Evolutionary conservation across 2,329 filamentous ascomycete genomes (phyloP), one percentile per base, ranked within the genome.

Genomic region (Penicillium hordei): DNA sequence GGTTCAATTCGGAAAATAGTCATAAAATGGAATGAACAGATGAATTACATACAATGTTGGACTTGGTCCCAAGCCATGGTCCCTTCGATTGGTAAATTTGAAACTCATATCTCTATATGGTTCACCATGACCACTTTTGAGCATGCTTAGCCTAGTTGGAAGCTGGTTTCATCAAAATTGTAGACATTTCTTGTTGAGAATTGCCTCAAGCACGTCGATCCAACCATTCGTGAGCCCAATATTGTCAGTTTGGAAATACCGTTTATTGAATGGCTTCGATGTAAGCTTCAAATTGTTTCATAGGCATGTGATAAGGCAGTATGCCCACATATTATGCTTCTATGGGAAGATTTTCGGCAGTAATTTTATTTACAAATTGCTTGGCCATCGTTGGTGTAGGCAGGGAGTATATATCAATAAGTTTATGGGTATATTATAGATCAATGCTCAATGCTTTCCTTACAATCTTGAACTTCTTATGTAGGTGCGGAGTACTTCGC

Each of bases 11-110:
- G 31, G 21, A 53, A 46, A 53, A 52, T 25, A 33, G 25, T 29
- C 34, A 48, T 53, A 57, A 31, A 57, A 43, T 53, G 34, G 29
- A 57, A 53, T 53, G 48, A 42, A 53, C 55, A 53, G 43, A 57
- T 53, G n/a, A 13, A 5, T 19, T 36, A 42, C 49, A 48, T n/a
- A 53, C 34, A 15, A 39, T 29, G 4, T 43, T 49, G 17, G 33
- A 27, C 5, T 36, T 36, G 5, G 19, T 10, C 7, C 8, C 7
- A n/a, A n/a, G 6, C 5, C 12, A 17, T 33, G 8, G 19, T 48
- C 15, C 5, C 9, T 36, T 36, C 3, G 5, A 36, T 48, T 34
- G 21, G 15, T 25, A 25, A n/a, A 23, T 34, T 25, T n/a, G 31
- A 48, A 48, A 12, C 27, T 17, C 9, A 34, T n/a, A 34, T 10